phyloP scores from a whole-genome alignment of 805 yeast genomes.

The Saccharomycopsis schoenii region DNA sequence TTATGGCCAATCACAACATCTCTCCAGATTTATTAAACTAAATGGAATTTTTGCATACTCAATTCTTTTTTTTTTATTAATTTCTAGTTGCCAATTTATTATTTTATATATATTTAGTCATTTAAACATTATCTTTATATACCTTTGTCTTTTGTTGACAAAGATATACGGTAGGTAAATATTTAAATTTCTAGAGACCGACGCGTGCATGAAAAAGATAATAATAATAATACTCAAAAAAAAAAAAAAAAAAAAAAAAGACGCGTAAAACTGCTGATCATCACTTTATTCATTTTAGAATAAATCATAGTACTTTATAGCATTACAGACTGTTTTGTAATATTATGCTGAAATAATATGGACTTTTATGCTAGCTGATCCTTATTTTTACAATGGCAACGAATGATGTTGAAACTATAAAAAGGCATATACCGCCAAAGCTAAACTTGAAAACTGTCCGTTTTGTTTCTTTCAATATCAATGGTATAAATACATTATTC shows the following conservation, averaged over 20 bases:
- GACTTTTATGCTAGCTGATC: background rate
- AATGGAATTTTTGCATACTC: background rate
- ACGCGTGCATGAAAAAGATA: background rate
- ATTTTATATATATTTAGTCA: background rate
- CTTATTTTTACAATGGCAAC: background rate
- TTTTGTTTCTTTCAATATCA: conserved; percentile 71
- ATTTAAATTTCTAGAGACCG: background rate
- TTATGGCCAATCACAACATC: conserved; percentile 37
- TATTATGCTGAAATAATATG: background rate
- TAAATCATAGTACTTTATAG: no score
- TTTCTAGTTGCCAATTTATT: background rate
- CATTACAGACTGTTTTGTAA: no score
- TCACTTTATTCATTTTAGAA: background rate
- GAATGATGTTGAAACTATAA: background rate
- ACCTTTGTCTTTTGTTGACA: no score
- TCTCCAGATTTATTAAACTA: conserved; percentile 1
- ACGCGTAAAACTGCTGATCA: background rate
- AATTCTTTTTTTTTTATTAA: background rate
- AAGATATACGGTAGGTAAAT: background rate
- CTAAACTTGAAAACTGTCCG: conserved; percentile 25
- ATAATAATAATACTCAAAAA: no score
- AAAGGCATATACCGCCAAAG: background rate
- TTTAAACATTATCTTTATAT: no score
- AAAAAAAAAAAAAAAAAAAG: background rate
- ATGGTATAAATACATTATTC: conserved; percentile 71